These are phyloP conservation scores for Wallacemonas rigidus DNA, from an alignment of 208 protist species.

Conservation along the genomic window DNA sequence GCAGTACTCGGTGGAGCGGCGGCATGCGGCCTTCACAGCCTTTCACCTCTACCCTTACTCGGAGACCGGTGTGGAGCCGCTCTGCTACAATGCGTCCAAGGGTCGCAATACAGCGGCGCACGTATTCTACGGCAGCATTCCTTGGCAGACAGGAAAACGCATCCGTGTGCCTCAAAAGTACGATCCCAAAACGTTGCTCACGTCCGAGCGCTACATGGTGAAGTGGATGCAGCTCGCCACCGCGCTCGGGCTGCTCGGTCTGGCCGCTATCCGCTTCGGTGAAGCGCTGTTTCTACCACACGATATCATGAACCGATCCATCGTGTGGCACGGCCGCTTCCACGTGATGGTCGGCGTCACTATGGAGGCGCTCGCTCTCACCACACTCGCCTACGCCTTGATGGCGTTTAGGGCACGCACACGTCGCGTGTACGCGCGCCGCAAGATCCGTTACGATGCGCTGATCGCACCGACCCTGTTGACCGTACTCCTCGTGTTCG, in stretches of 20 bases:
- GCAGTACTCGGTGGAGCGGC: slow-evolving; percentile 77
- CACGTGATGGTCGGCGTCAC: slow-evolving; percentile 64
- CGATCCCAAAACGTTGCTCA: slow-evolving; percentile 88
- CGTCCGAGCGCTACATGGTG: slow-evolving; percentile 89
- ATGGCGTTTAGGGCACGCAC: slow-evolving; percentile 72
- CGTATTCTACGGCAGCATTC: slow-evolving; percentile 75
- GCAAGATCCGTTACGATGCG: slow-evolving; percentile 89
- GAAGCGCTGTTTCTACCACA: slow-evolving; percentile 64
- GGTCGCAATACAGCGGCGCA: slow-evolving; percentile 62
- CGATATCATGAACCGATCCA: slow-evolving; percentile 39
- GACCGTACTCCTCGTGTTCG: slow-evolving; percentile 59
- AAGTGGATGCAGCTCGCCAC: slow-evolving; percentile 82
- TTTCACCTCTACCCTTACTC: slow-evolving; percentile 84
- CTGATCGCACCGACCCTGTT: slow-evolving; percentile 58
- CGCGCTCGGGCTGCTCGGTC: slow-evolving; percentile 70
- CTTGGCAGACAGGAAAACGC: slow-evolving; percentile 90
- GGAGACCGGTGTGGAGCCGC: slow-evolving; percentile 72
- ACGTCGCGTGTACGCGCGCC: slow-evolving; percentile 78
- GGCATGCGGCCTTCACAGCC: slow-evolving; percentile 78
- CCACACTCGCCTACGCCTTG: slow-evolving; percentile 76
- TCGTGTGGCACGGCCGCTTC: slow-evolving; percentile 68
- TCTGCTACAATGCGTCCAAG: slow-evolving; percentile 56
- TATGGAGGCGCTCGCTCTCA: slow-evolving; percentile 52
- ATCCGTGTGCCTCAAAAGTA: slow-evolving; percentile 91
- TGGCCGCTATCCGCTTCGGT: slow-evolving; percentile 77